phyloP scores from a whole-genome alignment of 2,329 filamentous ascomycete genomes.

The Calonectria pseudoturangicola region DNA sequence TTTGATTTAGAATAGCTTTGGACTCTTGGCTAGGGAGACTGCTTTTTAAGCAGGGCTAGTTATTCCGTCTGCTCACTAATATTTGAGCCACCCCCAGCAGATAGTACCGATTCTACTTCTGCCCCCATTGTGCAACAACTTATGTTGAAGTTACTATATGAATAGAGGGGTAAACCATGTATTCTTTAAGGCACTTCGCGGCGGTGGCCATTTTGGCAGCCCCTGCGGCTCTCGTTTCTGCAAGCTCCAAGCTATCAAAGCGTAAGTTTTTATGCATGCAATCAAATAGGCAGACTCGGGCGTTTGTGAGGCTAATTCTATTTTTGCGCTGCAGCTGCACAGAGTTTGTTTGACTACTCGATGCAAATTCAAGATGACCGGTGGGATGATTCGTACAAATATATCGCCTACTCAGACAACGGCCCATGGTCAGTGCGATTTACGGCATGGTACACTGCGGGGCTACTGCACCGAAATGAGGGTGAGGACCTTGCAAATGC shows the following conservation, averaged over 20 bases:
- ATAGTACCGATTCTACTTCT: no score
- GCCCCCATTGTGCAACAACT: not conserved
- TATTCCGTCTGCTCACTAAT: not conserved
- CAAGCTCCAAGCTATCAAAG: conserved; percentile 17
- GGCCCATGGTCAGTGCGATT: conserved; percentile 66
- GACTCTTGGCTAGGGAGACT: not conserved
- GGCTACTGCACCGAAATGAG: conserved; percentile 60
- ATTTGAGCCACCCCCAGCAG: conserved; percentile 1
- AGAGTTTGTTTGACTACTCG: conserved; percentile 62
- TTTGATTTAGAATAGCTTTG: conserved; percentile 12
- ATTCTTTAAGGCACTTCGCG: not conserved
- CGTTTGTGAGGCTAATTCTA: not conserved
- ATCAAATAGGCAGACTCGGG: no score
- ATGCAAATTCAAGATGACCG: conserved; percentile 63
- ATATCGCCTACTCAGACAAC: conserved; percentile 64
- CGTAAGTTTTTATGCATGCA: not conserved
- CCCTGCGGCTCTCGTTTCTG: not conserved
- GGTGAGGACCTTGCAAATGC: conserved; percentile 60
- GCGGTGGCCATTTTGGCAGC: conserved; percentile 4
- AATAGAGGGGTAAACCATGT: not conserved
- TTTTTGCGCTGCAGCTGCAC: conserved; percentile 53
- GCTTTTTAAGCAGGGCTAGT: not conserved
- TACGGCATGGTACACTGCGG: conserved; percentile 64
- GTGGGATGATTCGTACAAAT: conserved; percentile 65
- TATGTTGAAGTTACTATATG: no score